phyloP scores from a whole-genome alignment of 179 eudicot species.

The Heliamphora pulchella region DNA sequence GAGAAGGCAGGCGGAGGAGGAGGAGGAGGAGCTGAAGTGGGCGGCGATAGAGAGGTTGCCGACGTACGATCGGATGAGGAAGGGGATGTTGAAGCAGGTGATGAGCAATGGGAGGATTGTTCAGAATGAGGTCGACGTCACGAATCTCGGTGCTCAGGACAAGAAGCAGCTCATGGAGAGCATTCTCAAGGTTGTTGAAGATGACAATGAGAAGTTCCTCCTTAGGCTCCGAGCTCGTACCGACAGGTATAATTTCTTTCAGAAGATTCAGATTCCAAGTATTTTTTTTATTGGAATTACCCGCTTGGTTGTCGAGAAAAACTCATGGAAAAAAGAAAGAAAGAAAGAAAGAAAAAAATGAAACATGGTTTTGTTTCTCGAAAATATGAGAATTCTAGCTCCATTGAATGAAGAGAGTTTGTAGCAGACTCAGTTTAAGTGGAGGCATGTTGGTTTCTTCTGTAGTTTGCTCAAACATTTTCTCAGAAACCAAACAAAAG shows the following conservation, averaged over 20 bases:
- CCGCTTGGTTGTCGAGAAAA: not conserved
- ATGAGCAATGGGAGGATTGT: constrained; percentile 17
- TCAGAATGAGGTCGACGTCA: constrained; percentile 10
- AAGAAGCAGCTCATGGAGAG: constrained; percentile 19
- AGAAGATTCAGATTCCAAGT: too few relatives aligned
- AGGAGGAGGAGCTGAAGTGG: constrained; percentile 21
- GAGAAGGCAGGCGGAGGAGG: constrained; percentile 13
- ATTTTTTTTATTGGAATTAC: too few relatives aligned
- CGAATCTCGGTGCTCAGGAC: constrained; percentile 10
- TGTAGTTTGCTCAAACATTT: too few relatives aligned
- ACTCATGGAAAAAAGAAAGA: not conserved
- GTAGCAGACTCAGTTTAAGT: too few relatives aligned
- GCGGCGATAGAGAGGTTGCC: constrained; percentile 22
- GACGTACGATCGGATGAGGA: constrained; percentile 18
- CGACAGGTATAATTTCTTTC: constrained; percentile 2
- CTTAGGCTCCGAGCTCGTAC: constrained; percentile 6
- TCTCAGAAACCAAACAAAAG: too few relatives aligned
- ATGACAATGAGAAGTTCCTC: constrained; percentile 17
- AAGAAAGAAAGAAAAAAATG: not conserved
- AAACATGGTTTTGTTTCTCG: not conserved
- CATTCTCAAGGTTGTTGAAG: constrained; percentile 17
- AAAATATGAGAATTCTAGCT: too few relatives aligned
- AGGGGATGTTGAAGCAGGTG: constrained; percentile 18
- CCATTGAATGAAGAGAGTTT: too few relatives aligned
- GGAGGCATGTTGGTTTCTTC: too few relatives aligned